phyloP scores from a whole-genome alignment of 495 filamentous ascomycete genomes.

The Lasiosphaeriaceae sp. region DNA sequence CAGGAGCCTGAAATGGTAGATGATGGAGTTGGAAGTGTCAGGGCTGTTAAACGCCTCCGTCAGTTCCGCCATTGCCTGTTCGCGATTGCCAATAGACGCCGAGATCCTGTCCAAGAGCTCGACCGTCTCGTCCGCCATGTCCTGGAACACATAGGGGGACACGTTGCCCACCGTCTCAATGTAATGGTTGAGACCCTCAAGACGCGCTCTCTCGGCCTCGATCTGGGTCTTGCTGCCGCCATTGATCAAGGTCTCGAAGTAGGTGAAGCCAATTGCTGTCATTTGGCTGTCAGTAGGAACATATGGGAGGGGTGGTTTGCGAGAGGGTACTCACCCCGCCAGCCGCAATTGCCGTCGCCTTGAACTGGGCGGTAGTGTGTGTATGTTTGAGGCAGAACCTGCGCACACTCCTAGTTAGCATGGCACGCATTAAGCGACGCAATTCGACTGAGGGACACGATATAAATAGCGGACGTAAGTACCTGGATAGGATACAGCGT shows the following conservation, averaged over 20 bases:
- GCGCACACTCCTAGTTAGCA: conserved; percentile 2
- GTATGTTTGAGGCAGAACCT: conserved; percentile 81
- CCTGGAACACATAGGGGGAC: conserved; percentile 65
- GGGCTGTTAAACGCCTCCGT: conserved; percentile 72
- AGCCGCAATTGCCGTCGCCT: conserved; percentile 95
- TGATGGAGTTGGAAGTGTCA: conserved; percentile 63
- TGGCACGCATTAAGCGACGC: too few species aligned
- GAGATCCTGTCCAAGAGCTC: conserved; percentile 58
- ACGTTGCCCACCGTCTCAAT: conserved; percentile 66
- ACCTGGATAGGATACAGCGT: too few species aligned
- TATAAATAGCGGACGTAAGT: too few species aligned
- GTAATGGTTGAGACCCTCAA: conserved; percentile 66
- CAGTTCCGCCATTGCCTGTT: conserved; percentile 58
- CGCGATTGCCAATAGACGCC: conserved; percentile 48
- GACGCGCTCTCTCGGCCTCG: conserved; percentile 63
- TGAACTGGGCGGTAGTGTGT: conserved; percentile 82
- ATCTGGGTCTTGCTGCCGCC: conserved; percentile 60
- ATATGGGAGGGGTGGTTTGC: background rate
- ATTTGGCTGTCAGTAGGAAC: conserved; percentile 14
- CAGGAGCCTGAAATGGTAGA: conserved; percentile 67
- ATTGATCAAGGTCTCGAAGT: conserved; percentile 79
- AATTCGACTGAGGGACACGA: too few species aligned
- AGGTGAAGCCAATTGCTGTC: conserved; percentile 84
- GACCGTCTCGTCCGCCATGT: conserved; percentile 75
- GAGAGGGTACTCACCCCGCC: conserved; percentile 73